A percentile compares a stretch with the other conserved stretches of the same genome.
Evolutionary conservation across 176 grass and related monocot species (phyloP).

Genomic region (bread wheat (Triticum aestivum)): DNA sequence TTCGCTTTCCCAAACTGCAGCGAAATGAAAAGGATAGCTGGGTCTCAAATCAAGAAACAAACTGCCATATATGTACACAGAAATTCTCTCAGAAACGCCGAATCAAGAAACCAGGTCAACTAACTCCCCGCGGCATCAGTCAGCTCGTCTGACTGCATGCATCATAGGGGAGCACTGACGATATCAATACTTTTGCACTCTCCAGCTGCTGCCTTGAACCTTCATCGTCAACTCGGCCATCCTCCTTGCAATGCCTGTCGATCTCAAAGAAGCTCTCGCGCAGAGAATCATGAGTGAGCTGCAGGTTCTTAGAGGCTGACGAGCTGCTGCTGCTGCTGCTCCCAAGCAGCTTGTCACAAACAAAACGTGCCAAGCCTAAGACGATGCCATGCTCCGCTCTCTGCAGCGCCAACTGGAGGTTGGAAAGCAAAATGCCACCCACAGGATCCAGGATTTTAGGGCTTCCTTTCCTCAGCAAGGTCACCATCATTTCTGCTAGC

Average conservation of each 20-base stretch:
- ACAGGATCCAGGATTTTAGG: constrained; percentile 62
- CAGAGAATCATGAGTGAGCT: constrained; percentile 43
- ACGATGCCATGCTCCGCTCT: constrained; percentile 45
- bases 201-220: constrained; percentile 54
- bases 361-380: constrained; percentile 57
- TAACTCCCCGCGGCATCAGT: neutral
- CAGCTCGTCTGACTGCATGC: neutral
- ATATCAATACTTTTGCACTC: constrained; percentile 52
- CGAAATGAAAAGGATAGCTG: neutral
- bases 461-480: constrained; percentile 74
- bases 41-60: neutral
- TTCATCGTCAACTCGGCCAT: constrained; percentile 22
- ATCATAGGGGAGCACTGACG: constrained; percentile 54
- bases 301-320: constrained; percentile 36
- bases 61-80: too few relatives aligned
- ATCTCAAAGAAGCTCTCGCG: constrained; percentile 49
- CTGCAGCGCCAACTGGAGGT: constrained; percentile 35
- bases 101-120: neutral
- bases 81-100: neutral
- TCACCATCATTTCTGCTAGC: constrained; percentile 60
- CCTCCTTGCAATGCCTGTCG: constrained; percentile 34
- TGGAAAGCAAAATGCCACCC: constrained; percentile 44
- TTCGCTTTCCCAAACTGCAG: neutral
- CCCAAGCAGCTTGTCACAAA: constrained; percentile 64
- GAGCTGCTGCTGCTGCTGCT: neutral